phyloP scores from a whole-genome alignment of 1,284 basidiomycete genomes.

The Filobasidium uniguttulatum region DNA sequence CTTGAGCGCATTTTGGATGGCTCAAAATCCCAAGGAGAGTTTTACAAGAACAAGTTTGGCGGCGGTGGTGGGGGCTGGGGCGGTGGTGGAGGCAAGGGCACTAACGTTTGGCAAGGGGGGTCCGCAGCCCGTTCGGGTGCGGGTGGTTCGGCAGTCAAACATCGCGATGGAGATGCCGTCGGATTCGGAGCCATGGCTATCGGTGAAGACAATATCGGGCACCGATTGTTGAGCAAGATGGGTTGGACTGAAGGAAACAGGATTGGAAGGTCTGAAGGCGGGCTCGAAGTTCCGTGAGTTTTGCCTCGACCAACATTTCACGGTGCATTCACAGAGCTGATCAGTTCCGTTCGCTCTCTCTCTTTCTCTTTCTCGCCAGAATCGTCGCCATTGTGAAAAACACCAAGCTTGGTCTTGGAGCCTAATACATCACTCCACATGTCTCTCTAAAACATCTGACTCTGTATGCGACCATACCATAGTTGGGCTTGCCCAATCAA shows the following conservation, averaged over 20 bases:
- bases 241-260: conserved; percentile 34
- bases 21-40: conserved; percentile 17
- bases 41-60: conserved; percentile 32
- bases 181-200: conserved; percentile 33
- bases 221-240: conserved; percentile 34
- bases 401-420: conserved; percentile 37
- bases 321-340: not conserved
- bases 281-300: conserved; percentile 35
- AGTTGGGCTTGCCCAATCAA: no score
- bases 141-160: conserved; percentile 18
- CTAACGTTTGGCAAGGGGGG: conserved; percentile 12
- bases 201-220: conserved; percentile 36
- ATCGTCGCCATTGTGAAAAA: conserved; percentile 38
- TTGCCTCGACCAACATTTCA: not conserved
- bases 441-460: no score
- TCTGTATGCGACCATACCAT: no score
- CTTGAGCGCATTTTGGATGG: conserved; percentile 28
- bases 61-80: no score
- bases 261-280: conserved; percentile 32
- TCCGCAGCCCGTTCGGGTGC: not conserved
- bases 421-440: no score
- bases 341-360: not conserved
- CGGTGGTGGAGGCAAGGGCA: conserved; percentile 14
- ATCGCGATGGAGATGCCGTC: conserved; percentile 33
- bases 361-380: conserved; percentile 15